A percentile compares a stretch with the other conserved stretches of the same genome.
phyloP scores from a whole-genome alignment of 2,329 filamentous ascomycete species.

The Onygenales sp. region DNA sequence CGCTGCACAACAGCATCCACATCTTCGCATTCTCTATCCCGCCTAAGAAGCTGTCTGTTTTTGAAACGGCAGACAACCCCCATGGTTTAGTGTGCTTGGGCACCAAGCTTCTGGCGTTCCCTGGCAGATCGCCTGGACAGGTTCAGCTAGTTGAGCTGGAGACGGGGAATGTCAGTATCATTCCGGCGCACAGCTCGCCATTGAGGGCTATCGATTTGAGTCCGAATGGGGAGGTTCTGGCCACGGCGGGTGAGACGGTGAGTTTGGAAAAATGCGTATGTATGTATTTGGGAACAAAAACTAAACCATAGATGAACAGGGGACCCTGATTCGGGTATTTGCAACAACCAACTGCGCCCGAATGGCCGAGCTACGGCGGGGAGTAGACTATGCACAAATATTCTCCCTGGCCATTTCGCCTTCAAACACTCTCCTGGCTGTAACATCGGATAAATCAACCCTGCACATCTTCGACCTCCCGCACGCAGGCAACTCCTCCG shows the following conservation, averaged over 20 bases:
- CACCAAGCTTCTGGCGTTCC: slow-evolving; percentile 66
- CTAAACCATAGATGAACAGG: slow-evolving; percentile 34
- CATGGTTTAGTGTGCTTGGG: slow-evolving; percentile 72
- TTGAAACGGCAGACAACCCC: slow-evolving; percentile 79
- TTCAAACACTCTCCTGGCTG: slow-evolving; percentile 67
- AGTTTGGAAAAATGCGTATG: slow-evolving; percentile 5
- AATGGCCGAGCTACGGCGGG: slow-evolving; percentile 74
- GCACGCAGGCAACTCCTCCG: slow-evolving; percentile 23
- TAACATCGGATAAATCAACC: slow-evolving; percentile 93
- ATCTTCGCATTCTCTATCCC: slow-evolving; percentile 70
- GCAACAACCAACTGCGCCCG: slow-evolving; percentile 70
- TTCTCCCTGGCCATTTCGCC: slow-evolving; percentile 85
- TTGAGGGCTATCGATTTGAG: slow-evolving; percentile 73
- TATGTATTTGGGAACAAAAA: neutral
- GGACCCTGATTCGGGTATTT: slow-evolving; percentile 82
- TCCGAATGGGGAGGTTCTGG: slow-evolving; percentile 67
- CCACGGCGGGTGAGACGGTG: slow-evolving; percentile 78
- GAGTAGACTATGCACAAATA: slow-evolving; percentile 78
- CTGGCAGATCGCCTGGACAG: slow-evolving; percentile 78
- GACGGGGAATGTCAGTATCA: slow-evolving; percentile 79
- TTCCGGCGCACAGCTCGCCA: slow-evolving; percentile 75
- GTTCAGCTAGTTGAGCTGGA: slow-evolving; percentile 75
- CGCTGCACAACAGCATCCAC: slow-evolving; percentile 70
- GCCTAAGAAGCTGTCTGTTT: slow-evolving; percentile 60
- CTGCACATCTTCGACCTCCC: slow-evolving; percentile 88